A percentile compares a stretch with the other conserved stretches of the same genome.
phyloP scores from a whole-genome alignment of 2,329 filamentous ascomycete species.

The Colletotrichum sansevieriae region DNA sequence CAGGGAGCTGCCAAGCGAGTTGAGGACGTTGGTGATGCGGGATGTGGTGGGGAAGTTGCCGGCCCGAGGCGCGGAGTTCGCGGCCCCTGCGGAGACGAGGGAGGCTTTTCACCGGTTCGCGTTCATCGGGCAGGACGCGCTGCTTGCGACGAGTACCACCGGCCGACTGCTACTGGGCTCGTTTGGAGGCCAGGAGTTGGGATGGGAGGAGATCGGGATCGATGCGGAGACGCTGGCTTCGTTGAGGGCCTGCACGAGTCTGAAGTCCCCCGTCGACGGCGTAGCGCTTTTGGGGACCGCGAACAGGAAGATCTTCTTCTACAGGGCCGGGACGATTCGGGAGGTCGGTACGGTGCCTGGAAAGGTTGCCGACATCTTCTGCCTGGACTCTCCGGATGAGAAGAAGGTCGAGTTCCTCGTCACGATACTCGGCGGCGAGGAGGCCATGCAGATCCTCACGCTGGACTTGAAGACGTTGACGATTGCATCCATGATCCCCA shows the following conservation, averaged over 20 bases:
- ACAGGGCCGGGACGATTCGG: conserved; percentile 50
- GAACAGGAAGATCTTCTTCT: conserved; percentile 62
- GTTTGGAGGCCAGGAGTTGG: conserved; percentile 46
- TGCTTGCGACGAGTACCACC: conserved; percentile 71
- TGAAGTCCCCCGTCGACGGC: conserved; percentile 55
- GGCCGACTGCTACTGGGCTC: conserved; percentile 69
- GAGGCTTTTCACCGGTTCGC: conserved; percentile 72
- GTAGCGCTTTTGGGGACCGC: conserved; percentile 63
- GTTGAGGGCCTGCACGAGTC: conserved; percentile 61
- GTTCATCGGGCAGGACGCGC: conserved; percentile 65
- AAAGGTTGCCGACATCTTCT: conserved; percentile 66
- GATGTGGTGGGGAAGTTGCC: conserved; percentile 48
- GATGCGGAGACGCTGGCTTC: conserved; percentile 52
- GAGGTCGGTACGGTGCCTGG: conserved; percentile 56
- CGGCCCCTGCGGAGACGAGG: conserved; percentile 44
- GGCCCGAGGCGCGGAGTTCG: conserved; percentile 49
- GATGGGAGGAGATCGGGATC: conserved; percentile 60
- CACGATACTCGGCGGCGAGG: conserved; percentile 60
- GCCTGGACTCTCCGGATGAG: conserved; percentile 46
- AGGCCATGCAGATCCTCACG: conserved; percentile 57
- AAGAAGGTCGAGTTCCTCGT: conserved; percentile 55
- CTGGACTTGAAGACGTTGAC: conserved; percentile 51
- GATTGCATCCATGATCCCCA: conserved; percentile 47
- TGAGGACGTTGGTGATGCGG: conserved; percentile 49
- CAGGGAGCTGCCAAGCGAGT: conserved; percentile 22